Conservation (phyloP, 2,329 filamentous ascomycete species). For the Macrophomina pseudophaseolina region DNA sequence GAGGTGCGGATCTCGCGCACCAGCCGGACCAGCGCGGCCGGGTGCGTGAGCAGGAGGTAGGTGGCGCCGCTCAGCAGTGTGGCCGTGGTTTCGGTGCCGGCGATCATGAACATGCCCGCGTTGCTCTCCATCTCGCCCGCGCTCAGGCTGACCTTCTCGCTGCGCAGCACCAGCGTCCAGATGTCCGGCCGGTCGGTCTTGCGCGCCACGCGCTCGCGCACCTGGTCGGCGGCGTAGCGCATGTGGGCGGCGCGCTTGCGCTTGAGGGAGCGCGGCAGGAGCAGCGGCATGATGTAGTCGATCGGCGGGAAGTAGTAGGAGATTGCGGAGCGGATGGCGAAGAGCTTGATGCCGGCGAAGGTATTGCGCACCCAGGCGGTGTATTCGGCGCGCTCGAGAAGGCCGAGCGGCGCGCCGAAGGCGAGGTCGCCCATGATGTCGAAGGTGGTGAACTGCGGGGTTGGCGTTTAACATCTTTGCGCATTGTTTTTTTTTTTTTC, state of each 20-base stretch:
- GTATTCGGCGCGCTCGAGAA: neutral
- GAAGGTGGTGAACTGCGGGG: neutral
- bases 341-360: neutral
- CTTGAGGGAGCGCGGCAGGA: conserved; percentile 9
- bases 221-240: neutral
- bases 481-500: too few relatives aligned
- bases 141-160: neutral
- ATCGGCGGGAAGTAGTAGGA: neutral
- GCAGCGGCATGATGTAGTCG: neutral
- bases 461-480: too few relatives aligned
- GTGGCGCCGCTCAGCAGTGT: conserved; percentile 41
- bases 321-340: neutral
- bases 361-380: neutral
- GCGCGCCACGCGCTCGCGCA: conserved; percentile 2
- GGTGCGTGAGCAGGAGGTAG: conserved; percentile 38
- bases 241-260: conserved; percentile 10
- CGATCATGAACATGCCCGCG: conserved; percentile 38
- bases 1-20: neutral
- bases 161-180: conserved; percentile 41
- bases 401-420: neutral
- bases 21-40: neutral
- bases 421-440: neutral
- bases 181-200: conserved; percentile 9
- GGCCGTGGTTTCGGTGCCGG: conserved; percentile 50
- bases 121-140: conserved; percentile 26